Evolutionary conservation across 306 rosid species (phyloP), one percentile per base, ranked within the genome.

Genomic region (Begonia loranthoides): DNA sequence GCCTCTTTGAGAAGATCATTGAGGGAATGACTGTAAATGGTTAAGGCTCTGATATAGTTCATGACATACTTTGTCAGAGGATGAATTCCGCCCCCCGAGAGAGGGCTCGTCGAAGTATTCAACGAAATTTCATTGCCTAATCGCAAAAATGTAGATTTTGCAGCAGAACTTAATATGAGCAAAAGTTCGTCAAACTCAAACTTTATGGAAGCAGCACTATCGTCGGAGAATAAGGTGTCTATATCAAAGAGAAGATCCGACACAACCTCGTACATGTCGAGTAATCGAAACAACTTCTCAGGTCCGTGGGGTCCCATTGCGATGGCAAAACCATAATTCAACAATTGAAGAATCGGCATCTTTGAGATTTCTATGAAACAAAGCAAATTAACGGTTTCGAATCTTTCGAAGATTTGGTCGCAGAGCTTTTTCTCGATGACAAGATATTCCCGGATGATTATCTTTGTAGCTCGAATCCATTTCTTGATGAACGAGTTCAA

Each of bases 181-280:
- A 60, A 41, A 53, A 81, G 77, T 49, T 73, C 56, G 21, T 65
- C 80, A 62, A 66, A 81, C 61, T 76, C 78, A 9, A 15, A 34
- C 51, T 76, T 72, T 1, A 78, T 24, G 50, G 49, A 63, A 51
- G 65, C 56, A 62, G 71, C 79, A 12, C 33, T 57, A 45, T 73
- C 81, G 59, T 76, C 82, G 3, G 57, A 60, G 68, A 75, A 76
- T 52, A 78, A 62, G 41, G 54, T 13, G 41, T 81, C 75, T 14
- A 78, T 63, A 19, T 60, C 59, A 14, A 45, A 58, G 10, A 59
- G 66, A 67, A 81, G 66, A 50, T 76, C 59, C 12, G 64, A 61
- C 49, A 84, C 65, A 36, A 73, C 76, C 63, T 78, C 80, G 4
- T 81, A 76, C 82, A 76, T 81, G 69, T 84, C 76, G 13, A 84